A percentile compares a stretch with the other conserved stretches of the same genome.
Evolutionary conservation across 2,329 filamentous ascomycete species (phyloP).

Genomic region (Cladobotryum mycophilum): DNA sequence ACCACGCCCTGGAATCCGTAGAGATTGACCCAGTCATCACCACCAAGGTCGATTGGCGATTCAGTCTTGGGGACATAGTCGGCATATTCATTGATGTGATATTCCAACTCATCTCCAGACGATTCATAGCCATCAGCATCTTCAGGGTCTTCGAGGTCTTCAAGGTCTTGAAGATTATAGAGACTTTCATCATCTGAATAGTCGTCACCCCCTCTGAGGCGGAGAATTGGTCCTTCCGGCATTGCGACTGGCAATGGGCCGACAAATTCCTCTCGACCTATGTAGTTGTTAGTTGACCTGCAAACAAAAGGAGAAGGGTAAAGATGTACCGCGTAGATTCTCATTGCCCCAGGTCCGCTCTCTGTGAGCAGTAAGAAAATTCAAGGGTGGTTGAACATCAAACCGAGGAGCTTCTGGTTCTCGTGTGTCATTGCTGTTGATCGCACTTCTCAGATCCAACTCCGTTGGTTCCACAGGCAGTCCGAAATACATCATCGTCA

Average conservation of each 20-base stretch:
- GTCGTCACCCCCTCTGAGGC: conserved; percentile 6
- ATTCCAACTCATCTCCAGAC: not conserved
- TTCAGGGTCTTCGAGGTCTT: not conserved
- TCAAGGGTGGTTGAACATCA: conserved; percentile 22
- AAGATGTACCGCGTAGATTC: conserved; percentile 15
- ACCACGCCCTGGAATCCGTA: conserved; percentile 28
- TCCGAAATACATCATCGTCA: conserved; percentile 43
- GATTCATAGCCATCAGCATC: not conserved
- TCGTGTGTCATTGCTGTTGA: conserved; percentile 15
- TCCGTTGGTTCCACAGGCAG: conserved; percentile 35
- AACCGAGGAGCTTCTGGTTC: conserved; percentile 12
- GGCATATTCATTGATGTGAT: not conserved
- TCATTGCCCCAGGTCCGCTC: conserved; percentile 26
- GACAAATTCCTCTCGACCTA: not conserved
- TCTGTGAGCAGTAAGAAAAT: conserved; percentile 26
- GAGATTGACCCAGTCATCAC: conserved; percentile 10
- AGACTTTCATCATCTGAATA: not conserved
- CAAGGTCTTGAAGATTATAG: not conserved
- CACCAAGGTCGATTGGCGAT: not conserved
- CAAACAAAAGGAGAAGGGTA: no score
- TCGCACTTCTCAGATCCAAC: conserved; percentile 19
- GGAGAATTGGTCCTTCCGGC: not conserved
- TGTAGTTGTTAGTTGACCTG: not conserved
- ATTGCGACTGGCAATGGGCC: not conserved
- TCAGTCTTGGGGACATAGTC: not conserved